A percentile compares a stretch with the other conserved stretches of the same genome.
phyloP scores from a whole-genome alignment of 83 land plant species.

The Picea engelmannii region DNA sequence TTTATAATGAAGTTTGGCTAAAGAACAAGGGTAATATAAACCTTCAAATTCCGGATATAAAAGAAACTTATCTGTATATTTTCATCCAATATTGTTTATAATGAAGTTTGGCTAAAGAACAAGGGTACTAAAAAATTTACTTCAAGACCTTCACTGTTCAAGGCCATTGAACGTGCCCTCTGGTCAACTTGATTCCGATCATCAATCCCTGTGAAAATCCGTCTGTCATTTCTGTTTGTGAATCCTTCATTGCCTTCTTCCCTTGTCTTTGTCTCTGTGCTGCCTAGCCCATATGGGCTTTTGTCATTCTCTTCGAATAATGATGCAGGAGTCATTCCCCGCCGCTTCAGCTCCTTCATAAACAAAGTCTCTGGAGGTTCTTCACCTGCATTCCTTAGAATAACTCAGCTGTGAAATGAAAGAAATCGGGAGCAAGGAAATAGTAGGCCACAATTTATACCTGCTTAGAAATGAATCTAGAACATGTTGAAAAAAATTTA shows the following conservation, averaged over 20 bases:
- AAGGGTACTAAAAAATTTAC: slow-evolving; percentile 28
- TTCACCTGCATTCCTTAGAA: slow-evolving; percentile 58
- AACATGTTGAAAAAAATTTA: not conserved
- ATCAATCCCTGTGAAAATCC: not conserved
- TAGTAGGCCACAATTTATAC: not conserved
- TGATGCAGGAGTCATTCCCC: slow-evolving; percentile 74
- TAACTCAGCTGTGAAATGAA: not conserved
- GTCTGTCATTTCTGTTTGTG: slow-evolving; percentile 24
- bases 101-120: not conserved
- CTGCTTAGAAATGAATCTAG: not conserved
- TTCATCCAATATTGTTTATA: not conserved
- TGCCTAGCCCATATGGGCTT: slow-evolving; percentile 23
- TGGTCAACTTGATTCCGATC: slow-evolving; percentile 48
- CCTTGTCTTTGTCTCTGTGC: slow-evolving; percentile 34
- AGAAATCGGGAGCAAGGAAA: not conserved
- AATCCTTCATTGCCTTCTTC: slow-evolving; percentile 34
- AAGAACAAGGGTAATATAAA: not conserved
- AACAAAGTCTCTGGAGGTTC: slow-evolving; percentile 93
- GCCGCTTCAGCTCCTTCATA: slow-evolving; percentile 84
- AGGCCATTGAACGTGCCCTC: slow-evolving; percentile 78
- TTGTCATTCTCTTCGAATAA: slow-evolving; percentile 41
- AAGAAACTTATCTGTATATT: not conserved
- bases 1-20: not conserved
- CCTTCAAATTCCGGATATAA: not conserved
- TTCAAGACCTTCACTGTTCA: slow-evolving; percentile 98